phyloP scores from a whole-genome alignment of 2,329 filamentous ascomycete species.

The Trichoderma citrinoviride region DNA sequence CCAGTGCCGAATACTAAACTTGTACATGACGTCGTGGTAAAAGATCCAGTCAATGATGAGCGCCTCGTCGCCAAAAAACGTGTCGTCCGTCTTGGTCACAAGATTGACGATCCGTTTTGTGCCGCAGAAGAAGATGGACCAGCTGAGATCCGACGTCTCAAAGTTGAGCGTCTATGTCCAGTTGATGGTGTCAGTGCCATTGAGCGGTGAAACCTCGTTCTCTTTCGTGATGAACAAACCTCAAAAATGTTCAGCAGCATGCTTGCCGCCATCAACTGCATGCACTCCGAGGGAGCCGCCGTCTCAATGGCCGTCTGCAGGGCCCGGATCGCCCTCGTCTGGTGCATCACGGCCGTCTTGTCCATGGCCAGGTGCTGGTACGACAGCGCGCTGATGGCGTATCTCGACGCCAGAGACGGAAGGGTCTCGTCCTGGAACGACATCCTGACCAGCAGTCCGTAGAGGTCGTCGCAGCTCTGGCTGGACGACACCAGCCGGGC shows the following conservation, averaged over 20 bases:
- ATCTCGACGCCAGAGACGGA: constrained; percentile 12
- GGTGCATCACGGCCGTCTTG: constrained; percentile 12
- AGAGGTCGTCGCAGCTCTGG: constrained; percentile 1
- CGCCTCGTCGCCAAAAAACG: constrained; percentile 10
- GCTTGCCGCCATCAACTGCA: constrained; percentile 20
- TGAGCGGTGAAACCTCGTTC: too few species aligned
- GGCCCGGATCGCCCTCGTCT: constrained; percentile 7
- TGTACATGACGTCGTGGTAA: constrained; percentile 22
- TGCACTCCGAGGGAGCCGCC: neutral
- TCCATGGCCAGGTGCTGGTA: constrained; percentile 13
- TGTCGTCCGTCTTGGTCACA: neutral
- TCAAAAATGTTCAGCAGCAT: constrained; percentile 19
- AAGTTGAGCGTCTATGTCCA: constrained; percentile 15
- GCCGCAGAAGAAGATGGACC: constrained; percentile 21
- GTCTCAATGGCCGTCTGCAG: constrained; percentile 20
- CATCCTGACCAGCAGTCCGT: constrained; percentile 13
- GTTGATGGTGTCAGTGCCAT: too few species aligned
- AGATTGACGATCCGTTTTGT: constrained; percentile 14
- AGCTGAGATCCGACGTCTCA: constrained; percentile 18
- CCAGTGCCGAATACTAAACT: constrained; percentile 22
- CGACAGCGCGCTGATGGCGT: constrained; percentile 17
- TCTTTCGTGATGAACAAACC: neutral
- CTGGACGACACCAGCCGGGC: constrained; percentile 15
- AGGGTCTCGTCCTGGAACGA: constrained; percentile 12
- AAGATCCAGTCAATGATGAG: constrained; percentile 21